Conservation (phyloP, 1,284 basidiomycete species). For the Trichosporon coremiiforme region DNA sequence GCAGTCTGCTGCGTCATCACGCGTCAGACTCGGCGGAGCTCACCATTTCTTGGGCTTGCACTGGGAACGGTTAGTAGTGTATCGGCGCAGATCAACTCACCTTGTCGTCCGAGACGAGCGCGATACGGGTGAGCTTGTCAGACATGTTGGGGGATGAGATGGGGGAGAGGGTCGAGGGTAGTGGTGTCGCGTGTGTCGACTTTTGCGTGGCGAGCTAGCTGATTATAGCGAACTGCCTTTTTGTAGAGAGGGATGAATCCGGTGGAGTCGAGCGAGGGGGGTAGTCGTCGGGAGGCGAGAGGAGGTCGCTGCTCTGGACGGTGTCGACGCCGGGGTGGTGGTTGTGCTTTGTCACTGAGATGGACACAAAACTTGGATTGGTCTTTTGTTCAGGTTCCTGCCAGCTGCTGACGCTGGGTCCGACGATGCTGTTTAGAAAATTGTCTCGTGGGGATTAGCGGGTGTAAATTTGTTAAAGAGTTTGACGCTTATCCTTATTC, state of each 20-base stretch:
- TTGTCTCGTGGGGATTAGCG: neutral
- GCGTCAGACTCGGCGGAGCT: neutral
- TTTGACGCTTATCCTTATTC: neutral
- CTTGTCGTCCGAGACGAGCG: conserved; percentile 85
- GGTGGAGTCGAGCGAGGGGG: neutral
- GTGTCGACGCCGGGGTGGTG: conserved; percentile 2
- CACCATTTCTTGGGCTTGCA: conserved; percentile 80
- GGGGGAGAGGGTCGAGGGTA: neutral
- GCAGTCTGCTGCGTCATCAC: neutral
- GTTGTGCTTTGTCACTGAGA: neutral
- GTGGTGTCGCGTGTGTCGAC: neutral
- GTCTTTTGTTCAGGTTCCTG: neutral
- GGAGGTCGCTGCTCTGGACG: conserved; percentile 4
- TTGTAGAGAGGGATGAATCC: neutral
- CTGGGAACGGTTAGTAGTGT: conserved; percentile 40
- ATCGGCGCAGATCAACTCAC: conserved; percentile 38
- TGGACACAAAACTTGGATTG: conserved; percentile 14
- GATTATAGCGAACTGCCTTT: neutral
- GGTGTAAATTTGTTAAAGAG: neutral
- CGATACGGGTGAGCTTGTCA: conserved; percentile 94
- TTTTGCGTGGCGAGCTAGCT: neutral
- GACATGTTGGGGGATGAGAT: conserved; percentile 38
- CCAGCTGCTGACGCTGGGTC: too few species aligned
- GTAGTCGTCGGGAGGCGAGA: neutral
- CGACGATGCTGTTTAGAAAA: neutral